Percentiles rank a stretch among this genome's conserved stretches.
Evolutionary conservation across 805 yeast species (phyloP).

Genomic region (Wickerhamiella dianesei): DNA sequence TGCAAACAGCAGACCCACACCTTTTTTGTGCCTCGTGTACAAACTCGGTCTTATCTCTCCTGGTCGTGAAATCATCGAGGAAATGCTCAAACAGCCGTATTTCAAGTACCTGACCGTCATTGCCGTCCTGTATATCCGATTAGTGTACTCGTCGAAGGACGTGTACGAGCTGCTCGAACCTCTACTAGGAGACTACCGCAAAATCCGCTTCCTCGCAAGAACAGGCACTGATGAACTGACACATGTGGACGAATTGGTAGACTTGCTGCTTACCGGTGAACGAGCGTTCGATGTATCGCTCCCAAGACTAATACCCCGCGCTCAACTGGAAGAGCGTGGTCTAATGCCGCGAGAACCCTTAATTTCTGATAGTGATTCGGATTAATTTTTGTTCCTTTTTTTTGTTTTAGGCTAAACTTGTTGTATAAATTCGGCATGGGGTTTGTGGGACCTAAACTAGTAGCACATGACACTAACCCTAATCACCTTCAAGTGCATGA

Average conservation of each 20-base stretch:
- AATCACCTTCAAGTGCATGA: no score
- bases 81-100: conserved; percentile 44
- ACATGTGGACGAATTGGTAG: conserved; percentile 65
- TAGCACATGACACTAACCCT: no score
- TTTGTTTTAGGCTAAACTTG: no score
- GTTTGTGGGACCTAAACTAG: no score
- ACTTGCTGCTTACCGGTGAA: conserved; percentile 40
- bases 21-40: conserved; percentile 62
- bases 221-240: conserved; percentile 29
- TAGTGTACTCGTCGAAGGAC: conserved; percentile 32
- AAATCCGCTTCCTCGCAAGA: conserved; percentile 38
- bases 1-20: conserved; percentile 41
- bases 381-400: no score
- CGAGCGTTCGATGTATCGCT: conserved; percentile 62
- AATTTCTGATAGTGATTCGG: not conserved
- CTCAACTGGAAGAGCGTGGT: conserved; percentile 25
- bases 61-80: conserved; percentile 37
- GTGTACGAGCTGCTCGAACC: conserved; percentile 43
- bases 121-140: conserved; percentile 44
- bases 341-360: conserved; percentile 3
- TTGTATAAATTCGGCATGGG: no score
- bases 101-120: conserved; percentile 70
- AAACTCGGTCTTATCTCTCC: conserved; percentile 72
- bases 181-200: conserved; percentile 51
- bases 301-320: conserved; percentile 41